Conservation (phyloP, 768 basidiomycete genomes). For the Trichaptum fuscoviolaceum region DNA sequence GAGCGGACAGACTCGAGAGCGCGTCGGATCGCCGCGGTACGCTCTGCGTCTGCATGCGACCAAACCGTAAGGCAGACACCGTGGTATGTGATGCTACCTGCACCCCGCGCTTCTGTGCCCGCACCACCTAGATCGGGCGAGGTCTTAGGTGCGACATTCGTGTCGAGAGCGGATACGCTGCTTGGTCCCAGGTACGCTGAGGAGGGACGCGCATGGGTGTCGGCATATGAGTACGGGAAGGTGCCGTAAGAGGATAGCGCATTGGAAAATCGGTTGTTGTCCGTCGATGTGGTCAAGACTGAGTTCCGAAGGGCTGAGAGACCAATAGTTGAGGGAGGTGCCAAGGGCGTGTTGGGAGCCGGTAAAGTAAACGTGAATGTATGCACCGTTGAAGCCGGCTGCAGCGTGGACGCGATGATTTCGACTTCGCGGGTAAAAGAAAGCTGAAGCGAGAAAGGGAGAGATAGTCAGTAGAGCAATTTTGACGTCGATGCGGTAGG, state of each 20-base stretch:
- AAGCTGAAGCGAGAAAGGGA: conserved; percentile 41
- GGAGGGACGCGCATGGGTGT: conserved; percentile 60
- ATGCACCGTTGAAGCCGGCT: conserved; percentile 89
- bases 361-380: conserved; percentile 87
- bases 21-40: conserved; percentile 76
- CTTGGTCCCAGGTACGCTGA: conserved; percentile 78
- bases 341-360: conserved; percentile 68
- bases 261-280: conserved; percentile 28
- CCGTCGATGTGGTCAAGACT: conserved; percentile 53
- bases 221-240: conserved; percentile 67
- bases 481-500: conserved; percentile 4
- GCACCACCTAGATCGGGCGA: conserved; percentile 12
- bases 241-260: conserved; percentile 65
- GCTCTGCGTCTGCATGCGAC: conserved; percentile 90
- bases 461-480: neutral
- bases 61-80: conserved; percentile 93
- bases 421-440: conserved; percentile 91
- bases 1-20: conserved; percentile 75
- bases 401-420: conserved; percentile 90
- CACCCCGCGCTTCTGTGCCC: conserved; percentile 18
- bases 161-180: conserved; percentile 45
- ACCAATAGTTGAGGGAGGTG: conserved; percentile 67
- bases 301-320: conserved; percentile 57
- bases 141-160: conserved; percentile 15
- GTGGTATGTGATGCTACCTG: conserved; percentile 67